These are phyloP conservation scores for Akanthomyces muscarius DNA, from an alignment of 2,329 filamentous ascomycete species.

Conservation along the genomic window DNA sequence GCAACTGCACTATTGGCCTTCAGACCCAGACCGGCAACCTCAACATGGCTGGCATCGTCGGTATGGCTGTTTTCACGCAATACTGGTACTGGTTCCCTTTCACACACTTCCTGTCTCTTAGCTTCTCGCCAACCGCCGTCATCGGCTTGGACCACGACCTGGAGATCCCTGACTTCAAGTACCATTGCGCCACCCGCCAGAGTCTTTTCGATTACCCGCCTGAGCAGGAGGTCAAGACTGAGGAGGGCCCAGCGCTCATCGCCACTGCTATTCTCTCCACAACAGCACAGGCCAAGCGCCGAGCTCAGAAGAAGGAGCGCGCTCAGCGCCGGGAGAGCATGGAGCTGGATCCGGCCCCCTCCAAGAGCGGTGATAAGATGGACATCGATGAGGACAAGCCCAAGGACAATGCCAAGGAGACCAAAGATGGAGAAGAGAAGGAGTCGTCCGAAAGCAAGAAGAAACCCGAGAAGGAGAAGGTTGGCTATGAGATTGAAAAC, in stretches of 20 bases:
- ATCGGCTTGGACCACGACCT: constrained; percentile 93
- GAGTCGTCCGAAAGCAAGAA: constrained; percentile 66
- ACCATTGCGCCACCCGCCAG: constrained; percentile 89
- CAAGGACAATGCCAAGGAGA: constrained; percentile 53
- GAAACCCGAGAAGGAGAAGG: constrained; percentile 92
- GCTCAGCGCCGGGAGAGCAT: constrained; percentile 88
- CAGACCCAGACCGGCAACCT: constrained; percentile 98
- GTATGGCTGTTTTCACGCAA: constrained; percentile 96
- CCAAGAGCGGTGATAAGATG: constrained; percentile 74
- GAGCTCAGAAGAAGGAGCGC: constrained; percentile 90
- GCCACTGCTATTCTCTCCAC: constrained; percentile 95
- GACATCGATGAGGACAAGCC: constrained; percentile 69
- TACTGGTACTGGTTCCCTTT: constrained; percentile 99
- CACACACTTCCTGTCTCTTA: constrained; percentile 92
- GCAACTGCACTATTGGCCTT: constrained; percentile 96
- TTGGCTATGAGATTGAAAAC: constrained; percentile 93
- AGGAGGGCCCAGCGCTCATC: constrained; percentile 89
- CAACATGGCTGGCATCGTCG: constrained; percentile 97
- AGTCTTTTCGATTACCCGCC: constrained; percentile 98
- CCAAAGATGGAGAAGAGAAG: constrained; percentile 57
- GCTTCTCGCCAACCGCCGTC: constrained; percentile 94
- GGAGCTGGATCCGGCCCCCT: constrained; percentile 78
- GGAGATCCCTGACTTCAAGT: constrained; percentile 90
- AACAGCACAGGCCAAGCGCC: constrained; percentile 92
- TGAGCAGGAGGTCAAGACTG: constrained; percentile 89